Percentiles rank a stretch among this genome's conserved stretches.
Conservation (phyloP, 768 basidiomycete species). For the Tylopilus balloui region DNA sequence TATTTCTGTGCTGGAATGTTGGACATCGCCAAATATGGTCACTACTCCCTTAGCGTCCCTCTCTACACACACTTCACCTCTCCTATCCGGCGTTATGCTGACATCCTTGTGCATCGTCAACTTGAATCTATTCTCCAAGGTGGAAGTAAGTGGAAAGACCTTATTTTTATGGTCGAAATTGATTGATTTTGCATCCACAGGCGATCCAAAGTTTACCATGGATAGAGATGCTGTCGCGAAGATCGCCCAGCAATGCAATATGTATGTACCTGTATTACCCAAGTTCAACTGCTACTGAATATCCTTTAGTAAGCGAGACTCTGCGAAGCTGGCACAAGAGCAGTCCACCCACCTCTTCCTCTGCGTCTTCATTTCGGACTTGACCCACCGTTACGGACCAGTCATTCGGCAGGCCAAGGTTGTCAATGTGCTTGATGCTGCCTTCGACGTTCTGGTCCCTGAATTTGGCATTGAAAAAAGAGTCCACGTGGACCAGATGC, state of each 20-base stretch:
- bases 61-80: conserved; percentile 93
- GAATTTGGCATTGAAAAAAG: conserved; percentile 99
- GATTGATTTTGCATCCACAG: conserved; percentile 23
- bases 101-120: conserved; percentile 94
- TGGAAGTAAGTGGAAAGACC: conserved; percentile 43
- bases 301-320: conserved; percentile 74
- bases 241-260: conserved; percentile 96
- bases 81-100: conserved; percentile 90
- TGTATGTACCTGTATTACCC: conserved; percentile 46
- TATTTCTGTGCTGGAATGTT: conserved; percentile 99
- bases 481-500: conserved; percentile 98
- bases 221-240: conserved; percentile 98
- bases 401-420: conserved; percentile 95
- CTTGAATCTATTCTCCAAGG: conserved; percentile 82
- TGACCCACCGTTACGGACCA: conserved; percentile 92
- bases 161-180: neutral
- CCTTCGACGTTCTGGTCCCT: conserved; percentile 93
- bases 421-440: conserved; percentile 93
- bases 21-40: conserved; percentile 95
- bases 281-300: conserved; percentile 3
- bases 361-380: conserved; percentile 89
- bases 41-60: conserved; percentile 86
- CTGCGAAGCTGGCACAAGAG: conserved; percentile 88
- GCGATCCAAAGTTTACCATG: conserved; percentile 91
- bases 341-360: conserved; percentile 95